These are phyloP conservation scores for Tuber indicum DNA, from an alignment of 495 filamentous ascomycete species.

Conservation along the genomic window DNA sequence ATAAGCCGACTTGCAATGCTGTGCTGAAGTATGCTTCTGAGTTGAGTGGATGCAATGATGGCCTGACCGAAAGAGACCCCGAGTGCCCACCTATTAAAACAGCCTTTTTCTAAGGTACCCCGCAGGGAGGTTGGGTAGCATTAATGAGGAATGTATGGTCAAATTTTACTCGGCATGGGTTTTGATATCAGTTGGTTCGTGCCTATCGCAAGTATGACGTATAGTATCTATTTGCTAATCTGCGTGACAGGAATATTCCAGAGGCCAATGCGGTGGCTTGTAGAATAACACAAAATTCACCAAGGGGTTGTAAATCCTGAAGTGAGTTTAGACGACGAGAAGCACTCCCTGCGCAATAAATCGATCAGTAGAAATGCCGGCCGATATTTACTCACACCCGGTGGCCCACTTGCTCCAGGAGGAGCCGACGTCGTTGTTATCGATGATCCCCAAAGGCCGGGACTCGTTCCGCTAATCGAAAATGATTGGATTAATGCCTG, in stretches of 20 bases:
- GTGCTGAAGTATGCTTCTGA: constrained; percentile 61
- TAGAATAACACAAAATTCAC: constrained; percentile 84
- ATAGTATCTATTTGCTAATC: constrained; percentile 7
- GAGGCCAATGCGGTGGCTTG: constrained; percentile 82
- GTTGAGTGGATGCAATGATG: constrained; percentile 55
- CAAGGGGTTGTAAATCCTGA: constrained; percentile 66
- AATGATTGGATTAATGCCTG: constrained; percentile 71
- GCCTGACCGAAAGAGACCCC: neutral
- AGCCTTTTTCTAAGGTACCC: too few species aligned
- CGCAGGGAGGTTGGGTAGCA: too few species aligned
- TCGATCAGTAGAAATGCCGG: constrained; percentile 73
- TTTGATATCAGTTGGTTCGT: too few species aligned
- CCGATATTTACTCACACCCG: constrained; percentile 66
- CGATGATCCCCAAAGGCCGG: constrained; percentile 89
- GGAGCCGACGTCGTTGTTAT: constrained; percentile 76
- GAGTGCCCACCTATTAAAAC: too few species aligned
- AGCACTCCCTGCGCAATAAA: constrained; percentile 49
- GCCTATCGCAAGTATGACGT: too few species aligned
- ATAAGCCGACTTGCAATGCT: constrained; percentile 58
- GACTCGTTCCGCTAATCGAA: constrained; percentile 70
- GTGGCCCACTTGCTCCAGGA: constrained; percentile 65
- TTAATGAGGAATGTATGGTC: too few species aligned
- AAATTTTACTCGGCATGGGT: too few species aligned
- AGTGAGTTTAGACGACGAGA: constrained; percentile 61
- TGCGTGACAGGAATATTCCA: constrained; percentile 57